Evolutionary conservation across 441 rosid species (phyloP), one percentile per base, ranked within the genome.

Genomic region (Hura crepitans): DNA sequence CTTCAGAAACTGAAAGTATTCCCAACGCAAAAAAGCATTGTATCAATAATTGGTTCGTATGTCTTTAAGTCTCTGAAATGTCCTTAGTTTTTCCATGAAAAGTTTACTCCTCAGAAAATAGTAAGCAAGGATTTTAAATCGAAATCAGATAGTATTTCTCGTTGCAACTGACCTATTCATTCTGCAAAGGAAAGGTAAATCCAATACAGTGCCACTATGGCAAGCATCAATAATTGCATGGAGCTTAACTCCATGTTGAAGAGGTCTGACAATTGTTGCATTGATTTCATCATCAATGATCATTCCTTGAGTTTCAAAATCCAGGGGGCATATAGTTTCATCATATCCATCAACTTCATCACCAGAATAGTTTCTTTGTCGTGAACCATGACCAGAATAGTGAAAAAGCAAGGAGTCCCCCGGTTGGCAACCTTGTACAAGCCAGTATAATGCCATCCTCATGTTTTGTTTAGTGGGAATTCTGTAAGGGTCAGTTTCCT

Each of bases 291-390:
- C 95, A 78, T 92, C 96, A n/a, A 88, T 88, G 68, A 92, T 88
- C 96, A 88, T 88, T 17, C 96, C 98, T 76, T 88, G 93, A 59
- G 96, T 88, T 83, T 93, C 93, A 66, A 88, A 93, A 75, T 94
- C 97, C 23, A 87, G 70, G 45, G 97, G 96, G 74, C 96, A 90
- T 6, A 92, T 77, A 3, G 96, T 90, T 78, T 92, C 96, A 77
- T 92, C 97, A 45, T 80, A 90, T 15, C 96, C 96, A 78, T 92
- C 96, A 59, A 82, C 83, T 71, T 92, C 96, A 67, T 92, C 96
- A 30, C 93, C 95, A 22, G 49, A 78, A 74, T 84, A 84, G 83
- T 92, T 90, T 69, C 91, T 78, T 56, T 90, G 89, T 51, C 84
- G 83, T 0, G 97, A 89, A 59, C 98, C 98, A 74, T 90, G 98